Evolutionary conservation across 257 asterid species (phyloP).

Genomic region (Nicotiana tomentosiformis): DNA sequence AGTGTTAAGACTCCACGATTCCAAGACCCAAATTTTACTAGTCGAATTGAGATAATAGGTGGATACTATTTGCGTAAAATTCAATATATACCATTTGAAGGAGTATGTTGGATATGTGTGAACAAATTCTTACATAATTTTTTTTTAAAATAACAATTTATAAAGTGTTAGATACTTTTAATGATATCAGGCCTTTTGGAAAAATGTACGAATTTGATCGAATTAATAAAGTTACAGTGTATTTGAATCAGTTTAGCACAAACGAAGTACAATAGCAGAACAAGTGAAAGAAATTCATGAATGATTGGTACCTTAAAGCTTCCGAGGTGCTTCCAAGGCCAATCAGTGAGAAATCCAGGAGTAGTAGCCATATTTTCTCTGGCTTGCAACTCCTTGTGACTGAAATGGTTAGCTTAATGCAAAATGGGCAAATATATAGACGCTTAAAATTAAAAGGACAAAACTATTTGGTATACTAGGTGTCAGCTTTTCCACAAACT

Average conservation of each 20-base stretch:
- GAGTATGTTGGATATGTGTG: no score
- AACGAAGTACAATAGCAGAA: not conserved
- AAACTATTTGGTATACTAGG: not conserved
- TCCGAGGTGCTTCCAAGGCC: conserved; percentile 35
- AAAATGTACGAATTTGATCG: no score
- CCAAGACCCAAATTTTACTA: not conserved
- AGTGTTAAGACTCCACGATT: not conserved
- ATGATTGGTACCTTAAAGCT: conserved; percentile 15
- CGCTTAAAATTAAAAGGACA: not conserved
- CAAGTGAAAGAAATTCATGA: not conserved
- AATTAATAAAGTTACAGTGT: no score
- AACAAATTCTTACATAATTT: no score
- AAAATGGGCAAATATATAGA: not conserved
- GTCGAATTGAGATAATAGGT: not conserved
- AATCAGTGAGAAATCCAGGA: conserved; percentile 32
- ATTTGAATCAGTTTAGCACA: no score
- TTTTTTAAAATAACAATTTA: no score
- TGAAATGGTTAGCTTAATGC: not conserved
- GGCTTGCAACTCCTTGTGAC: not conserved
- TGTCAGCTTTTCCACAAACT: not conserved
- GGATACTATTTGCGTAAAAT: not conserved
- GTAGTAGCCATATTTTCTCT: conserved; percentile 19
- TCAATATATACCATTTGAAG: not conserved
- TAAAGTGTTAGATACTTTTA: no score
- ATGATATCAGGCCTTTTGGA: no score